Evolutionary conservation across 345 rosid species (phyloP).

Genomic region (Eucalyptus rudis): DNA sequence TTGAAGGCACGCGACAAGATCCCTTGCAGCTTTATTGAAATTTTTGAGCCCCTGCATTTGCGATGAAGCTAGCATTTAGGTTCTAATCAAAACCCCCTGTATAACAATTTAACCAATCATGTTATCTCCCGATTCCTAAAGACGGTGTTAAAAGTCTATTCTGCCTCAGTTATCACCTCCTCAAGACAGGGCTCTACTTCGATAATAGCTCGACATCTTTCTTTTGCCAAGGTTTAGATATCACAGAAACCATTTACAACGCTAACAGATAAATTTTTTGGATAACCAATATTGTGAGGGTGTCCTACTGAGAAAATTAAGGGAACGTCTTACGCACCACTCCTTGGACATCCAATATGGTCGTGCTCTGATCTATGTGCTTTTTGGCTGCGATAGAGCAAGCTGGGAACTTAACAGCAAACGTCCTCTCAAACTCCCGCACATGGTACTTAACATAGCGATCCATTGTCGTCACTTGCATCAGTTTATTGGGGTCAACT

Average conservation of each 20-base stretch:
- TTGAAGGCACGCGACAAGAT: constrained; percentile 55
- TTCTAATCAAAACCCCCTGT: background rate
- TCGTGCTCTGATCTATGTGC: constrained; percentile 86
- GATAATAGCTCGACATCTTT: background rate
- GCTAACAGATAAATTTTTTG: background rate
- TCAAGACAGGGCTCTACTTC: background rate
- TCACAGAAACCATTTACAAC: background rate
- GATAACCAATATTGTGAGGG: background rate
- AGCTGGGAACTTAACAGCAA: constrained; percentile 62
- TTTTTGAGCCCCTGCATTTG: constrained; percentile 67
- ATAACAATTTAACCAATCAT: background rate
- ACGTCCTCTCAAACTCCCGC: constrained; percentile 74
- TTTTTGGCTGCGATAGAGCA: constrained; percentile 64
- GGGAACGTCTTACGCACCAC: constrained; percentile 44
- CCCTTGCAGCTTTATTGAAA: constrained; percentile 81
- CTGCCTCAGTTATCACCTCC: background rate
- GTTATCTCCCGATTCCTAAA: background rate
- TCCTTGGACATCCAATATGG: constrained; percentile 89
- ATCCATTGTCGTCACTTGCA: constrained; percentile 75
- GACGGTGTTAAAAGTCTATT: background rate
- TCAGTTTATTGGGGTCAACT: constrained; percentile 70
- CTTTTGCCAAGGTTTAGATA: background rate
- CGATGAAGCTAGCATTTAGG: background rate
- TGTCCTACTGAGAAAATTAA: background rate
- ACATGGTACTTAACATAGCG: constrained; percentile 81